These are phyloP conservation scores for Phytophthora pseudosyringae DNA, from an alignment of 352 stramenopile genomes.

Conservation along the genomic window DNA sequence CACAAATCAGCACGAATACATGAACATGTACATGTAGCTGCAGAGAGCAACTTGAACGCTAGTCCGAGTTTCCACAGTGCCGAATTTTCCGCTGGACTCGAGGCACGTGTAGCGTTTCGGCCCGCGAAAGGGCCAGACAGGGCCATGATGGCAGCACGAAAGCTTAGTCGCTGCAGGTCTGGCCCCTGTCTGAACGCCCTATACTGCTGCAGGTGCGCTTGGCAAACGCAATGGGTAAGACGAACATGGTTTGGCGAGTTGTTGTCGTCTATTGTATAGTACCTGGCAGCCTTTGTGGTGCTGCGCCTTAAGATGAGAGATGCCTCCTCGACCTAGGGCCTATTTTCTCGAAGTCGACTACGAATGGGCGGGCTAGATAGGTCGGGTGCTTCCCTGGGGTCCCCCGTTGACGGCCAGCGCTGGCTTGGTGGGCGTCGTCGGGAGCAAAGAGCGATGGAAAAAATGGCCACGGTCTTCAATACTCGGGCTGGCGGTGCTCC, in stretches of 20 bases:
- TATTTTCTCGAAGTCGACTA: constrained; percentile 24
- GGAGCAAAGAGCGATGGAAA: constrained; percentile 5
- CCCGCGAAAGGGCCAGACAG: constrained; percentile 7
- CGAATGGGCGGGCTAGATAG: constrained; percentile 31
- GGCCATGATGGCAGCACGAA: not conserved
- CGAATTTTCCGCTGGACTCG: constrained; percentile 13
- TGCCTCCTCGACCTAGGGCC: constrained; percentile 23
- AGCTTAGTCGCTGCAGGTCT: constrained; percentile 3
- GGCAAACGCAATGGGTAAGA: constrained; percentile 4
- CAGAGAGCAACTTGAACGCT: too few species aligned
- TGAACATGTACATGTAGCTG: too few species aligned
- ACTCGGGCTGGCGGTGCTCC: constrained; percentile 65
- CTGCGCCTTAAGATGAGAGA: constrained; percentile 14
- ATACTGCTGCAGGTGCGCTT: not conserved
- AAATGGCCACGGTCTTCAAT: constrained; percentile 26
- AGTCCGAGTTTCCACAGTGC: not conserved
- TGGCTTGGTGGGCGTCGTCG: constrained; percentile 1
- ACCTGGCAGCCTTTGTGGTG: constrained; percentile 21
- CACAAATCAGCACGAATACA: constrained; percentile 1
- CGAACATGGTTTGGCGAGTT: constrained; percentile 1
- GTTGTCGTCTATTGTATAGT: constrained; percentile 39
- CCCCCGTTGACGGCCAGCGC: constrained; percentile 4
- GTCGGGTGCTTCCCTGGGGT: constrained; percentile 7
- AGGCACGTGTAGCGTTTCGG: constrained; percentile 21
- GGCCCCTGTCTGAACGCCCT: not conserved